These are phyloP conservation scores for Cercospora zeae-maydis DNA, from an alignment of 2,329 filamentous ascomycete genomes.

Conservation along the genomic window DNA sequence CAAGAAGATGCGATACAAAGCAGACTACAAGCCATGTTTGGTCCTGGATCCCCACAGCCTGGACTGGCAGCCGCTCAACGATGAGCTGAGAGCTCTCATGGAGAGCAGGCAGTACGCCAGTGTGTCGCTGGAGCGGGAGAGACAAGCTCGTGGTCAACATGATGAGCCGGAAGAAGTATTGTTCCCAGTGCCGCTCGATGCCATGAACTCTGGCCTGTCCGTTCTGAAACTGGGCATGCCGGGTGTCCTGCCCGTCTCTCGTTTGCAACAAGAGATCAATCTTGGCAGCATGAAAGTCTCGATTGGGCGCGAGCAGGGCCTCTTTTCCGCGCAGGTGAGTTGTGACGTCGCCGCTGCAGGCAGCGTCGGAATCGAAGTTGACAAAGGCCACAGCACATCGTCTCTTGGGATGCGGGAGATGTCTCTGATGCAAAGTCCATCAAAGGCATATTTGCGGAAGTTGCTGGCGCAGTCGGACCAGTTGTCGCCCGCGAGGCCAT, in stretches of 20 bases:
- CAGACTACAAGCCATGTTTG: conserved; percentile 70
- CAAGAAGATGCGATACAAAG: conserved; percentile 81
- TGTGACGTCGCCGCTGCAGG: neutral
- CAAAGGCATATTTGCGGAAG: conserved; percentile 62
- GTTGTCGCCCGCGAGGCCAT: conserved; percentile 57
- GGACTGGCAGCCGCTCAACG: conserved; percentile 34
- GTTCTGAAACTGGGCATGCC: conserved; percentile 65
- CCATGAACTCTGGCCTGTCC: conserved; percentile 41
- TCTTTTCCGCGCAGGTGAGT: conserved; percentile 8
- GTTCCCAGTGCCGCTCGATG: conserved; percentile 23
- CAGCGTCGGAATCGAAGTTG: neutral
- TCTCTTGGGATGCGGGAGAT: conserved; percentile 56
- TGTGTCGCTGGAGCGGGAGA: conserved; percentile 37
- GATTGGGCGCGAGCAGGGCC: conserved; percentile 34
- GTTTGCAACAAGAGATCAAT: conserved; percentile 52
- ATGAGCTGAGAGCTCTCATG: conserved; percentile 39
- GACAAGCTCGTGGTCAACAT: conserved; percentile 2
- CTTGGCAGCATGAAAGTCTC: conserved; percentile 59
- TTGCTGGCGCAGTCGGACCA: conserved; percentile 63
- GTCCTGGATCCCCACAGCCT: conserved; percentile 61
- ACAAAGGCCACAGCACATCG: conserved; percentile 45
- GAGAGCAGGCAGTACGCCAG: conserved; percentile 57
- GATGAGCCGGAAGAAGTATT: conserved; percentile 14
- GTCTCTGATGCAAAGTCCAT: conserved; percentile 49
- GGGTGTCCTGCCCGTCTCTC: conserved; percentile 56